Evolutionary conservation across 257 asterid species (phyloP), one percentile per base, ranked within the genome.

Genomic region (Scutellaria barbata): DNA sequence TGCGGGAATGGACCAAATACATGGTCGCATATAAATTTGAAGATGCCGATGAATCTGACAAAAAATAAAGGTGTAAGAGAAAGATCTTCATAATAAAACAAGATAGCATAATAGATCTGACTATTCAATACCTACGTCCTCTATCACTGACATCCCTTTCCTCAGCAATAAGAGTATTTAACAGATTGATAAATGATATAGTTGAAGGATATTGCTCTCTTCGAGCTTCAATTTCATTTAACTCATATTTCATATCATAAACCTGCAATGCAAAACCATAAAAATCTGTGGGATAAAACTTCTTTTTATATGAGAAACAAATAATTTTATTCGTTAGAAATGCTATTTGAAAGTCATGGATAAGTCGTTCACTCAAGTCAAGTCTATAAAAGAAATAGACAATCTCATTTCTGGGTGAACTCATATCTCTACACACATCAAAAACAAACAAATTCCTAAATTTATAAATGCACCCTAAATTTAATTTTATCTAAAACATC

Each of bases 1-100:
- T 92, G 99, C 0, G 96, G 98, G 79, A 92, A 95, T 74, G 99
- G 98, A 67, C 96, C 89, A 80, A 92, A 95, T 68, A 92, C 96
- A 73, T 95, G 96, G 63, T 95, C 98, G 84, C 85, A 84, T 68
- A 95, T 83, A 80, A 95, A 95, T 77, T 89, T 86, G 90, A 91
- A 95, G 79, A 95, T 95, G 80, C 99, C 98, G 77, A 89, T 84
- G 79, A 92, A 95, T 82, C 99, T 95, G 92, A 76, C 9, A 69
- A 60, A 66, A 70, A 75, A 71, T 9, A 41, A 68, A 47, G 54
- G 65, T 46, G 55, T 61, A 43, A 65, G 66, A 69, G 63, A 76
- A 72, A 68, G 47, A 16, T 46, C 56, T 16, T 56, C 64, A 67
- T 18, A 69, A 67, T 18, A 57, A 66, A 72, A 62, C 42, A 66